These are phyloP conservation scores for Galeopsis tetrahit DNA, from an alignment of 257 asterid genomes.

Conservation along the genomic window DNA sequence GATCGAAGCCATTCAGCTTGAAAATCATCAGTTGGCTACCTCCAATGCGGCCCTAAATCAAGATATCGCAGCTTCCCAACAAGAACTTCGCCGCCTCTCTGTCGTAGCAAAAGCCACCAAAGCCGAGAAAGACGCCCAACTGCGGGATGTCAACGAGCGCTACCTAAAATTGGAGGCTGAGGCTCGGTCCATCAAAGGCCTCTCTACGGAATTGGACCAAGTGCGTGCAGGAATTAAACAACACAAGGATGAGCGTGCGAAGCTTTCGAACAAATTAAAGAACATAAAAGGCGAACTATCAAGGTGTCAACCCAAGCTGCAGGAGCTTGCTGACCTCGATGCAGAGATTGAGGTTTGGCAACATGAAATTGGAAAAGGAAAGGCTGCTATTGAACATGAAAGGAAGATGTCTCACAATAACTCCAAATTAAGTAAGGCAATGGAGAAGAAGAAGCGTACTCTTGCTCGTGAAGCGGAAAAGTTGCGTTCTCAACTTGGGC, in stretches of 20 bases:
- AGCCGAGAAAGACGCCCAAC: slow-evolving; percentile 73
- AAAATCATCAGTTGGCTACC: slow-evolving; percentile 82
- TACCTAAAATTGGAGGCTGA: slow-evolving; percentile 63
- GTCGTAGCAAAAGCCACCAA: slow-evolving; percentile 58
- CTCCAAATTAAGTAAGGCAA: slow-evolving; percentile 56
- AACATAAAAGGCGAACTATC: slow-evolving; percentile 52
- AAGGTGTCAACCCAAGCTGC: slow-evolving; percentile 41
- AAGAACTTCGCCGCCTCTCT: slow-evolving; percentile 70
- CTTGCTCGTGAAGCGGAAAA: slow-evolving; percentile 68
- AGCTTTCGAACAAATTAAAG: slow-evolving; percentile 48
- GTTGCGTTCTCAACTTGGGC: slow-evolving; percentile 65
- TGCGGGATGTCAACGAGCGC: slow-evolving; percentile 69
- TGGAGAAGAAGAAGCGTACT: slow-evolving; percentile 69
- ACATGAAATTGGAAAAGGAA: slow-evolving; percentile 74
- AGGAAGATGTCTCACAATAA: slow-evolving; percentile 57
- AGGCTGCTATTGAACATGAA: slow-evolving; percentile 83
- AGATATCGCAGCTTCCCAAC: slow-evolving; percentile 56
- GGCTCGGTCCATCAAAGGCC: slow-evolving; percentile 47
- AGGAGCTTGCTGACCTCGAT: slow-evolving; percentile 48
- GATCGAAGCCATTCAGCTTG: slow-evolving; percentile 63
- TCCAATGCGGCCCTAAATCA: slow-evolving; percentile 67
- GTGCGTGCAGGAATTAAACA: slow-evolving; percentile 55
- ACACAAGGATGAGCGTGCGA: slow-evolving; percentile 54
- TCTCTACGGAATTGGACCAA: slow-evolving; percentile 50
- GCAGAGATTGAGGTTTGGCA: slow-evolving; percentile 56